These are phyloP conservation scores for Trichoderma polysporum DNA, from an alignment of 2,329 filamentous ascomycete species.

Conservation along the genomic window DNA sequence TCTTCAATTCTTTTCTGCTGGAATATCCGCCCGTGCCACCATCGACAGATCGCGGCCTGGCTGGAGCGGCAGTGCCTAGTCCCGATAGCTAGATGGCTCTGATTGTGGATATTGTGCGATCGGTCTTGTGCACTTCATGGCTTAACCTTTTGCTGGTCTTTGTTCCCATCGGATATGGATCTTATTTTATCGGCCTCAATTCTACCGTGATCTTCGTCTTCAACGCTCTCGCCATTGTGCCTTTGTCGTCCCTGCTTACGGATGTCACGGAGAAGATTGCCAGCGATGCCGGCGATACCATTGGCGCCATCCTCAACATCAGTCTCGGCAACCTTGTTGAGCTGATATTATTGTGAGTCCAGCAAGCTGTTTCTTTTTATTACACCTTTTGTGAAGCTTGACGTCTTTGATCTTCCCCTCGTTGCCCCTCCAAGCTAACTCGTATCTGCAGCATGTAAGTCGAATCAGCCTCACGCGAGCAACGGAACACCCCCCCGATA, in stretches of 20 bases:
- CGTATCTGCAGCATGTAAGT: constrained; percentile 9
- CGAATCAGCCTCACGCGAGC: not conserved
- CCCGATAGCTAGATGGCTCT: constrained; percentile 14
- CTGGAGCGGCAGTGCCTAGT: constrained; percentile 4
- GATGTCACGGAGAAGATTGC: constrained; percentile 62
- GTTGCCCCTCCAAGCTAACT: not conserved
- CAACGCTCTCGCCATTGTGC: constrained; percentile 61
- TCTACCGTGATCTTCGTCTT: constrained; percentile 53
- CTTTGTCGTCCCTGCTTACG: constrained; percentile 56
- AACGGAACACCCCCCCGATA: not conserved
- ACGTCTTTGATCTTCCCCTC: not conserved
- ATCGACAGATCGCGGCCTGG: not conserved
- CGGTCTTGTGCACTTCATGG: constrained; percentile 42
- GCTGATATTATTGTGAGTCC: constrained; percentile 55
- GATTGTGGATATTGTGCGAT: constrained; percentile 25
- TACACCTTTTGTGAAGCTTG: not conserved
- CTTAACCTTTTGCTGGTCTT: constrained; percentile 68
- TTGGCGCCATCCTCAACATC: constrained; percentile 61
- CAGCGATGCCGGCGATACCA: constrained; percentile 54
- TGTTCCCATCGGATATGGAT: constrained; percentile 66
- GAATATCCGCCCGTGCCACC: not conserved
- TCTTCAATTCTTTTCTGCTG: not conserved
- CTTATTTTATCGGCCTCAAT: constrained; percentile 41
- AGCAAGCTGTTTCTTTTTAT: not conserved
- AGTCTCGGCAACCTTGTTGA: constrained; percentile 64